Percentiles rank a stretch among this genome's conserved stretches.
phyloP scores from a whole-genome alignment of 2,329 filamentous ascomycete genomes.

The Alternaria viburni region DNA sequence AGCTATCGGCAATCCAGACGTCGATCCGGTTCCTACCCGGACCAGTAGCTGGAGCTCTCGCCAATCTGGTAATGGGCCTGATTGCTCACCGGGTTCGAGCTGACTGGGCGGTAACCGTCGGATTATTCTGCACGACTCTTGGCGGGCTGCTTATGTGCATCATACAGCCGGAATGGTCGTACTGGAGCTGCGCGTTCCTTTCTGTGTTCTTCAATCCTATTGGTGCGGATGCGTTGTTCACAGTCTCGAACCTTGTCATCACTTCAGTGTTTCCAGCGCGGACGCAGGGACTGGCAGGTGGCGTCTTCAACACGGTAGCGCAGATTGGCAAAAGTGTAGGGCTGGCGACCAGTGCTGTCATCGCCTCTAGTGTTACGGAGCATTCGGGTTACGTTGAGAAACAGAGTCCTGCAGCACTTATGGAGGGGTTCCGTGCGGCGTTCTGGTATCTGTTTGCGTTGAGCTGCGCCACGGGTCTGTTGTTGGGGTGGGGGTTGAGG shows the following conservation, averaged over 20 bases:
- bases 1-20: conserved; percentile 42
- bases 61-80: conserved; percentile 55
- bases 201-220: conserved; percentile 53
- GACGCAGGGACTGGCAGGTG: conserved; percentile 54
- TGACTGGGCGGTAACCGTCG: conserved; percentile 51
- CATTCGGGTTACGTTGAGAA: conserved; percentile 34
- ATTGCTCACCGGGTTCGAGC: conserved; percentile 55
- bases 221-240: conserved; percentile 54
- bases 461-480: conserved; percentile 33
- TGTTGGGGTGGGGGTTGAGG: conserved; percentile 51
- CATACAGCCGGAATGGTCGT: conserved; percentile 53
- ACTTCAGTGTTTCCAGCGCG: conserved; percentile 49
- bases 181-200: conserved; percentile 56
- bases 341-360: conserved; percentile 48
- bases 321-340: conserved; percentile 53
- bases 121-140: conserved; percentile 27
- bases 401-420: conserved; percentile 41
- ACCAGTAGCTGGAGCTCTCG: conserved; percentile 48
- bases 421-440: conserved; percentile 51
- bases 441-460: conserved; percentile 53
- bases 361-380: conserved; percentile 41
- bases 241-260: conserved; percentile 53
- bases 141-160: conserved; percentile 46
- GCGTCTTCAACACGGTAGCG: conserved; percentile 54
- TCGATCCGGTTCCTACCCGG: conserved; percentile 54